These are phyloP conservation scores for Datura wrightii DNA, from an alignment of 257 asterid genomes.

Conservation along the genomic window DNA sequence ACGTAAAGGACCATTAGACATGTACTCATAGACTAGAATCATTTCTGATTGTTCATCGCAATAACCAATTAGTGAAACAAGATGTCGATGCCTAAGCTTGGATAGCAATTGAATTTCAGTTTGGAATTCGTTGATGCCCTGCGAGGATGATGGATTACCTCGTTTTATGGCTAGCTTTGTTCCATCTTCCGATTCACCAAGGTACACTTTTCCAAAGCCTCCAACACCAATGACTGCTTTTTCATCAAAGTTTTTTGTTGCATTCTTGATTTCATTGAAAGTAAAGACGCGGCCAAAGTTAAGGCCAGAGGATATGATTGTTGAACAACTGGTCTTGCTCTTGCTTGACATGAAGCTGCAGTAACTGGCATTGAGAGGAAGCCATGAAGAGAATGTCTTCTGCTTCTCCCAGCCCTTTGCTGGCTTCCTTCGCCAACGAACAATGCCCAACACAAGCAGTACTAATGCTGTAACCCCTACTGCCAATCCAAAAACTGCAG, in stretches of 20 bases:
- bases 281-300: conserved; percentile 71
- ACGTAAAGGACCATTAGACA: conserved; percentile 81
- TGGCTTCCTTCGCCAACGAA: conserved; percentile 50
- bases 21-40: conserved; percentile 87
- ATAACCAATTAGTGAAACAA: conserved; percentile 84
- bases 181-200: conserved; percentile 66
- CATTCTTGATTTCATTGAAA: conserved; percentile 61
- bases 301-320: conserved; percentile 57
- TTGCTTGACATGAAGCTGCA: conserved; percentile 78
- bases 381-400: conserved; percentile 87
- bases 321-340: conserved; percentile 67
- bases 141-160: conserved; percentile 85
- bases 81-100: conserved; percentile 85
- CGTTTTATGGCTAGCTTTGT: conserved; percentile 79
- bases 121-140: conserved; percentile 87
- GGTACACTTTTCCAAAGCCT: conserved; percentile 95
- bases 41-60: conserved; percentile 86
- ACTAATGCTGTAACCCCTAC: conserved; percentile 48
- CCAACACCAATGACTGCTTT: conserved; percentile 79
- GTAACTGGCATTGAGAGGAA: conserved; percentile 68
- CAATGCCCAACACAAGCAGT: conserved; percentile 42
- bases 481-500: conserved; percentile 55
- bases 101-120: conserved; percentile 84
- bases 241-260: conserved; percentile 80
- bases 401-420: conserved; percentile 67